Base-by-base conservation (phyloP, 345 rosid genomes). In the Anacardium occidentale region DNA sequence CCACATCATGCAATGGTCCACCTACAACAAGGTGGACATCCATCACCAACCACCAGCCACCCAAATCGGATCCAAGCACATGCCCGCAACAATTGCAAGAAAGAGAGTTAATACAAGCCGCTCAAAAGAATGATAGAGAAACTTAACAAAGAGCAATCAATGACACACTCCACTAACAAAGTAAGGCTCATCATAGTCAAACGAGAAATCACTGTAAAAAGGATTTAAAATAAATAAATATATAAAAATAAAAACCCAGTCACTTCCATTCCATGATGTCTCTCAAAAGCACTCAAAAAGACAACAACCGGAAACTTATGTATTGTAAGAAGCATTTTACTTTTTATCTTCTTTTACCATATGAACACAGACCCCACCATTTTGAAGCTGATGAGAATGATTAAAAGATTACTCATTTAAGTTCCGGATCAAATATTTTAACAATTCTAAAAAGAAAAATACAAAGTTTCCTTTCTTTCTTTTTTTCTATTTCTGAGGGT, bases 101-200 rank as follows among this genome's bases (percentile, higher is more conserved):
- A 73, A 52, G 47, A 48, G 78, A 55, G 59, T 7, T 53, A 56
- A 61, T 21, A 51, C 32, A 20, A 77, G 62, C 80, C 76, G 65
- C 76, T 61, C 87, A 81, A 64, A 37, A 24, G 68, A 37, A 47
- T 15, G 42, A 29, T 32, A 47, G 32, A 40, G 66, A 69, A 76
- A 68, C 62, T 59, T 57, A 55, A 74, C 61, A 69, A 64, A 68
- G 59, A 69, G 87, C 87, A 86, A 83, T 84, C 81, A 81, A 83
- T 80, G 83, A 79, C 81, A 75, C 80, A 42, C 61, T 74, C 85
- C 88, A 81, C 88, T 80, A 80, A 42, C 75, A 74, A 72, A 76
- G 74, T 25, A 57, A 57, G 21, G 54, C n/a, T 8, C 50, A 74
- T 57, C 59, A 48, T 74, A 78, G 87, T 84, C 88, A 86, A 84